phyloP scores from a whole-genome alignment of 163 green algal species.

The Chloromonas sp. region DNA sequence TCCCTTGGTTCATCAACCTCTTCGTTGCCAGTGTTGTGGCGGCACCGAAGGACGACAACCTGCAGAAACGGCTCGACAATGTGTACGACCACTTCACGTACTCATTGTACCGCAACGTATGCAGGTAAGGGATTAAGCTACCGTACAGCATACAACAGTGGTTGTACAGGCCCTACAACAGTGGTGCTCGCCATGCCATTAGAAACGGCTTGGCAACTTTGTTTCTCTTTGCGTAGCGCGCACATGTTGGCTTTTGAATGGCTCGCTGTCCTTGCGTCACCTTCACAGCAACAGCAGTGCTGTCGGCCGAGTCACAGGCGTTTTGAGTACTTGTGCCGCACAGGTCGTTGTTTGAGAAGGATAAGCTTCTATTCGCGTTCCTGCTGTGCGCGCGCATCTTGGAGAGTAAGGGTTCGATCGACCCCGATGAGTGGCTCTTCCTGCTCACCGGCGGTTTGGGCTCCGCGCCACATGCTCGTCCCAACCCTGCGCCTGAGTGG shows the following conservation, averaged over 20 bases:
- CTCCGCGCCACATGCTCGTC: conserved; percentile 5
- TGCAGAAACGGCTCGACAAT: conserved; percentile 48
- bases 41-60: conserved; percentile 34
- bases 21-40: conserved; percentile 57
- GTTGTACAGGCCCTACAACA: too few relatives aligned
- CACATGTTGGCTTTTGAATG: too few relatives aligned
- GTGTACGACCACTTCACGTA: conserved; percentile 77
- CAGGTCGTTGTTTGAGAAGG: conserved; percentile 81
- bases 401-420: conserved; percentile 46
- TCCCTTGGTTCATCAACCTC: conserved; percentile 75
- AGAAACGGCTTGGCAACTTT: not conserved
- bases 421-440: conserved; percentile 65
- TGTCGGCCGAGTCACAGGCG: too few relatives aligned
- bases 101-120: conserved; percentile 40
- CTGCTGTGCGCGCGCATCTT: conserved; percentile 70
- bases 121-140: conserved; percentile 12
- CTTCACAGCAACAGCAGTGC: too few relatives aligned
- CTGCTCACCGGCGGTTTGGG: conserved; percentile 50
- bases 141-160: too few relatives aligned
- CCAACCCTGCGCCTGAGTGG: conserved; percentile 55
- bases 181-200: too few relatives aligned
- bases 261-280: too few relatives aligned
- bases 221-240: too few relatives aligned
- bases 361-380: conserved; percentile 86
- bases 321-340: not conserved